Percentiles rank a stretch among this genome's conserved stretches.
phyloP scores from a whole-genome alignment of 345 rosid genomes.

The Zanthoxylum bungeanum region DNA sequence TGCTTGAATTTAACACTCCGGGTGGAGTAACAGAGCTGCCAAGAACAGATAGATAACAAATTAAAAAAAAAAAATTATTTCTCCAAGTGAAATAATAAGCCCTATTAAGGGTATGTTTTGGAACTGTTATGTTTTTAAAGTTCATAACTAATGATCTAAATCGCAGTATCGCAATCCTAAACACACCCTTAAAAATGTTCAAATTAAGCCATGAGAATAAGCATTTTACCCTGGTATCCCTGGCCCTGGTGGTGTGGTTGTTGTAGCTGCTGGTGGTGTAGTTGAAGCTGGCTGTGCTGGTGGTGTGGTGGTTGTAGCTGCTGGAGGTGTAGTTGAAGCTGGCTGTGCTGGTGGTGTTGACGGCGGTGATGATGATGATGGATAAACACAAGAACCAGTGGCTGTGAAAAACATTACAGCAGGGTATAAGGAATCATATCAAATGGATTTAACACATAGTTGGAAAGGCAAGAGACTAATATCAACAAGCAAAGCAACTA shows the following conservation, averaged over 20 bases:
- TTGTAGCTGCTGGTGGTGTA: background rate
- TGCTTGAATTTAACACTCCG: no score
- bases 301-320: conserved; percentile 24
- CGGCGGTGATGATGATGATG: conserved; percentile 50
- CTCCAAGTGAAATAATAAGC: background rate
- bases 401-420: conserved; percentile 41
- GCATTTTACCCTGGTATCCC: conserved; percentile 44
- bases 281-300: conserved; percentile 37
- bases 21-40: no score
- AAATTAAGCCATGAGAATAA: background rate
- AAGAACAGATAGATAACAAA: no score
- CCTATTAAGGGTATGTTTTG: background rate
- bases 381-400: conserved; percentile 72
- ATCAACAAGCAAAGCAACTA: background rate
- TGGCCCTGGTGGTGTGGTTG: conserved; percentile 15
- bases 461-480: background rate
- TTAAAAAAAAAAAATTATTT: no score
- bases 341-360: conserved; percentile 36
- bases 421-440: background rate
- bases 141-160: background rate
- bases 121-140: background rate
- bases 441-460: background rate
- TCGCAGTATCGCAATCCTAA: background rate
- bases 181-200: background rate
- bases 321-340: conserved; percentile 32